phyloP scores from a whole-genome alignment of 345 rosid genomes.

The Dovyalis caffra region DNA sequence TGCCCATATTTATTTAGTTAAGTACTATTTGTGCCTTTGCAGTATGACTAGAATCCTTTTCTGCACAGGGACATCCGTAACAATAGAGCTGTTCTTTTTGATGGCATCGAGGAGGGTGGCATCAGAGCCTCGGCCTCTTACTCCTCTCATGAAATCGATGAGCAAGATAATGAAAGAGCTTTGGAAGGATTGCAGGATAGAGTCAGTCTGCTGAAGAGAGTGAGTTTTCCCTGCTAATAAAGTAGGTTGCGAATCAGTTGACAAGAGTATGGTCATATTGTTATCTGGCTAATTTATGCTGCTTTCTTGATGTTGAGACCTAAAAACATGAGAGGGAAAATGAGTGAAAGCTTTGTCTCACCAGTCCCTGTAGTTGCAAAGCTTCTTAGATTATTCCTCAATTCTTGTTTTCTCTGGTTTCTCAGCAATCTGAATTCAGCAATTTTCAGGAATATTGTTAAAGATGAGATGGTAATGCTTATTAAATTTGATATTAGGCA shows the following conservation, averaged over 20 bases:
- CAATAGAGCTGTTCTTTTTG: conserved; percentile 70
- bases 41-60: not conserved
- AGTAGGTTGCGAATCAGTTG: not conserved
- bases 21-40: not conserved
- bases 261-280: not conserved
- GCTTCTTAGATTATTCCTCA: conserved; percentile 3
- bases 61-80: conserved; percentile 68
- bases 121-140: conserved; percentile 81
- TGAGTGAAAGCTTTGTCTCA: not conserved
- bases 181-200: conserved; percentile 93
- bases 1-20: not conserved
- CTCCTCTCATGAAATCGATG: conserved; percentile 82
- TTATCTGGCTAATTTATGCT: not conserved
- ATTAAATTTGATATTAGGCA: not conserved
- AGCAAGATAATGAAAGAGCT: conserved; percentile 91
- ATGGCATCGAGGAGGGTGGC: conserved; percentile 96
- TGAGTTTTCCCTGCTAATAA: conserved; percentile 31
- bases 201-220: conserved; percentile 81
- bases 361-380: not conserved
- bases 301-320: not conserved
- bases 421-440: conserved; percentile 8
- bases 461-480: not conserved
- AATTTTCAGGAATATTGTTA: conserved; percentile 4
- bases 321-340: not conserved
- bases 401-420: not conserved